Conservation (phyloP, 2,329 filamentous ascomycete species). For the Sporothrix brasiliensis region DNA sequence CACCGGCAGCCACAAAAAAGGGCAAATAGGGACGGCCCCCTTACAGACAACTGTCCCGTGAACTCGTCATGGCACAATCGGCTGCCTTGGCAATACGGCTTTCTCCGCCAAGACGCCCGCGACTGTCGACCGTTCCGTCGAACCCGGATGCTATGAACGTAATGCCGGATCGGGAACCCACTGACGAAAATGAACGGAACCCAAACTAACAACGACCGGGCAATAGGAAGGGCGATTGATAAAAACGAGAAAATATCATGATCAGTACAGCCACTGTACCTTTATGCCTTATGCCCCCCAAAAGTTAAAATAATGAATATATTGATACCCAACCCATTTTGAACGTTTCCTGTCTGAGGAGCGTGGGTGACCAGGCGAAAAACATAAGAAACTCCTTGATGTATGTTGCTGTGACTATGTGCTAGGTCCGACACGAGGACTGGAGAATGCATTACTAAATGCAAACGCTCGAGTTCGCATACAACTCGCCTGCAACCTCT, state of each 20-base stretch:
- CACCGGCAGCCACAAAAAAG: constrained; percentile 28
- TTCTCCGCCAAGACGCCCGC: neutral
- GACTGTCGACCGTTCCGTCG: neutral
- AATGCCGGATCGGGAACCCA: neutral
- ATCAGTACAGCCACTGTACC: neutral
- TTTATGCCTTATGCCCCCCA: neutral
- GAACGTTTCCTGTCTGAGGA: neutral
- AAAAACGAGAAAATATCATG: neutral
- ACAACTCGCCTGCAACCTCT: too few relatives aligned
- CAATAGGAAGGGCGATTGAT: neutral
- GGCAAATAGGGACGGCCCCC: constrained; percentile 31
- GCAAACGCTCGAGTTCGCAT: too few relatives aligned
- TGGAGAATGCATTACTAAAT: neutral
- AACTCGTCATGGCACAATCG: neutral
- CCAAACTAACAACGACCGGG: too few relatives aligned
- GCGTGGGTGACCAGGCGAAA: neutral
- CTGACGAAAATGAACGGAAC: neutral
- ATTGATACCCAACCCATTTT: constrained; percentile 16
- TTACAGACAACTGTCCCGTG: neutral
- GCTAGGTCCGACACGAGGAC: neutral
- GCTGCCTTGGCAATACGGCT: neutral
- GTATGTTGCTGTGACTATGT: neutral
- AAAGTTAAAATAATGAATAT: neutral
- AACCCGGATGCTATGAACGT: neutral
- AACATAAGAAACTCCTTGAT: too few relatives aligned